Base-by-base conservation (phyloP, 1,139 yeast species). In the Kodamaea sp. region DNA sequence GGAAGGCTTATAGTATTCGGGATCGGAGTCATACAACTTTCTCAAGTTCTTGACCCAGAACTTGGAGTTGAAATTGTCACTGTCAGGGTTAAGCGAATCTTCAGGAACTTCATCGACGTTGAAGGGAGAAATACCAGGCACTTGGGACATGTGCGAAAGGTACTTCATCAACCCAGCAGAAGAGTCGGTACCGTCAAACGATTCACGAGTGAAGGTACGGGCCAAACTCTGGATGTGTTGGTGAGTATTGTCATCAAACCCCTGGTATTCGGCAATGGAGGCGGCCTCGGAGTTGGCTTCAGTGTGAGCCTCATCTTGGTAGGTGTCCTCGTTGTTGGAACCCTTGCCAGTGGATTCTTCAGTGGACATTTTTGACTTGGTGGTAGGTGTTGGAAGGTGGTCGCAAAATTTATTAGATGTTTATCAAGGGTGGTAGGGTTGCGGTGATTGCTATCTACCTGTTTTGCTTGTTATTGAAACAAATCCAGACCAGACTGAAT, bases 11-110 rank as follows among this genome's bases (percentile, higher is more conserved):
- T 77, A 83, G 50, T 78, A 72, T 3, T 80, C 88, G 0, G 80
- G 79, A 45, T 83, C 86, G 13, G 70, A 61, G 39, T 70, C 69
- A 56, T 64, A 60, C 40, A 83, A 56, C 38, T 74, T 73, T 44
- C 78, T 72, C 70, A 84, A 63, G 53, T 83, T 83, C 55, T 78
- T 76, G 39, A 85, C 80, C 95, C 95, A 88, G 35, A 72, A 78
- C 47, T 73, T 73, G 29, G 90, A 62, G 38, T 69, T 70, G 61
- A 87, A 87, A 9, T 74, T 55, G 10, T 73, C 79, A 18, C 77
- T 63, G 10, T 62, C 63, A 0, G 71, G 66, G 44, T 68, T 51
- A 31, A 57, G 51, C 6, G 38, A 28, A 4, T 50, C 54, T 14
- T 43, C 47, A 13, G 33, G 39, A 7, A 28, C 18, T 2, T 35